These are phyloP conservation scores for Leishmania mexicana DNA, from an alignment of 208 protist genomes.

Conservation along the genomic window DNA sequence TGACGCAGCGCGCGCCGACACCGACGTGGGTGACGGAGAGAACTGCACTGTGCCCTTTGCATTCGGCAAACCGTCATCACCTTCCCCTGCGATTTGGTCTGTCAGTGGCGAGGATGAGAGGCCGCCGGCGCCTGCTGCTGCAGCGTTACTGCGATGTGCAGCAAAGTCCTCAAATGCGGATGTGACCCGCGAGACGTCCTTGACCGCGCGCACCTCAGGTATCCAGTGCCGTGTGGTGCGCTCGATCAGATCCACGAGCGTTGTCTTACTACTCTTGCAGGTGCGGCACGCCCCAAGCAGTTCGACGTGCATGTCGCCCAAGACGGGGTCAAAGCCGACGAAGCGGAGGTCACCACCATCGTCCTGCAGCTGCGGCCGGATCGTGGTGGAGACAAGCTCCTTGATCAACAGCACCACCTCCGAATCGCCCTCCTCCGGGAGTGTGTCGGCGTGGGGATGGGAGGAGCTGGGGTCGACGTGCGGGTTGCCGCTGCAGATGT, in stretches of 20 bases:
- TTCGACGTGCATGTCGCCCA: conserved; percentile 79
- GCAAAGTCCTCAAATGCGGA: conserved; percentile 33
- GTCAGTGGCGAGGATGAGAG: not conserved
- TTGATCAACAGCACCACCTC: conserved; percentile 92
- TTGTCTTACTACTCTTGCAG: conserved; percentile 87
- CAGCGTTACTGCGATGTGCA: conserved; percentile 1
- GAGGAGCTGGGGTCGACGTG: conserved; percentile 74
- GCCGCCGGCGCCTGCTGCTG: not conserved
- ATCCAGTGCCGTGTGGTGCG: conserved; percentile 91
- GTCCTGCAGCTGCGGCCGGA: conserved; percentile 90
- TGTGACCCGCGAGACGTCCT: conserved; percentile 40
- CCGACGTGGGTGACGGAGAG: not conserved
- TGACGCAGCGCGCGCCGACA: not conserved
- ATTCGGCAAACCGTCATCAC: not conserved
- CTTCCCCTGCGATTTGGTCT: not conserved
- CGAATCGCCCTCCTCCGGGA: conserved; percentile 74
- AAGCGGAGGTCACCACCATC: conserved; percentile 93
- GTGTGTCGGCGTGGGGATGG: conserved; percentile 88
- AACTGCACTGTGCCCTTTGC: conserved; percentile 18
- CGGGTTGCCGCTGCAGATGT: conserved; percentile 74
- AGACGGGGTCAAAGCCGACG: conserved; percentile 57
- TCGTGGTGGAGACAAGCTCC: conserved; percentile 84
- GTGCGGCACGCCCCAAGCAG: conserved; percentile 91
- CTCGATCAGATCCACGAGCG: conserved; percentile 90
- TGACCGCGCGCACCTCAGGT: conserved; percentile 80